Evolutionary conservation across 306 rosid species (phyloP), one percentile per base, ranked within the genome.

Genomic region (Rosa multiflora): DNA sequence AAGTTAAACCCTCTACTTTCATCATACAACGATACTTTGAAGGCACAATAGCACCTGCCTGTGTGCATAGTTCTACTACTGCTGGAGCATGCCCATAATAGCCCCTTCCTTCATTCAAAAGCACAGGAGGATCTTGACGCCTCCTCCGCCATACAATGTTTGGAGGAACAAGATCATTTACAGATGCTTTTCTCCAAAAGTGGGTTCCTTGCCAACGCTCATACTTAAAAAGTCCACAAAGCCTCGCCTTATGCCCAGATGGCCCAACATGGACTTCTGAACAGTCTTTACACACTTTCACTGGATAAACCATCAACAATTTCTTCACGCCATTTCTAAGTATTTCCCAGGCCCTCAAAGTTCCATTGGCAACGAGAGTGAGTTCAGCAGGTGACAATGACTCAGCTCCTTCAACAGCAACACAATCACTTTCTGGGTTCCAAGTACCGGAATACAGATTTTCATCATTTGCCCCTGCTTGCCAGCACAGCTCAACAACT

Each of bases 251-350:
- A 81, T 93, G 97, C 52, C 98, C 99, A 44, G 97, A 91, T 9
- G 89, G 97, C 81, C 99, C 97, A 80, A 91, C 83, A 73, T 92
- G 99, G 83, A 94, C 93, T 85, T 94, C 89, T 11, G 93, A 89
- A 88, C 97, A 94, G 80, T 87, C 53, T 82, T 91, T 89, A 83
- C 97, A 94, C 78, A 94, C 95, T 85, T 94, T 94, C 37, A 83
- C 84, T 18, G 97, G 91, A 88, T 94, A 88, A 79, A 81, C 95
- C 81, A 88, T 70, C 84, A 94, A 75, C 84, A 92, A 81, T 81
- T 84, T 94, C 81, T 85, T 82, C 81, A 94, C 88, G 6, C 97
- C 92, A 42, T 87, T 79, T 89, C 94, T 88, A 69, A 91, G 85
- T 39, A 77, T 79, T 78, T 94, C 97, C 97, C 97, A 94, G 37